Evolutionary conservation across 768 basidiomycete genomes (phyloP), one percentile per base, ranked within the genome.

Genomic region (Boletus sp.): DNA sequence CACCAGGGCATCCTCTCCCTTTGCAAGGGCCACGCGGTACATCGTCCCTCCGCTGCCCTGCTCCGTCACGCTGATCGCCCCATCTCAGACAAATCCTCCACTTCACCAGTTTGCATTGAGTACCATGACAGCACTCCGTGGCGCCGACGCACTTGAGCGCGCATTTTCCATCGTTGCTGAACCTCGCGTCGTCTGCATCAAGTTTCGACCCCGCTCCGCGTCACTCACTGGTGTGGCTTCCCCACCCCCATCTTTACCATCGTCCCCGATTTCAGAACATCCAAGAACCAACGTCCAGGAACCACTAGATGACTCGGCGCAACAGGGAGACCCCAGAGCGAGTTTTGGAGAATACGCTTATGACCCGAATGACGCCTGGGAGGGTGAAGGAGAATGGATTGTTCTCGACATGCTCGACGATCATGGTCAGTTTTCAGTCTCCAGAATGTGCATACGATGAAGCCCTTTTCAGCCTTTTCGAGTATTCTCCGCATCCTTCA

Each of bases 401-500:
- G 76, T 80, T 9, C 67, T 84, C 18, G 83, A 84, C 64, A 65
- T 84, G 68, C 76, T 78, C 57, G 75, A 75, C 54, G 80, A 81
- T 50, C 67, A 69, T 46, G 80, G 80, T 78, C 52, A 44, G 64
- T 20, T 28, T 54, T 36, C 12, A 20, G 28, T 52, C 28, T 33
- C 5, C 1, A 2, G 5, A 7, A n/a, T 5, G 18, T 12, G 8
- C 18, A 29, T n/a, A 37, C 32, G 40, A 47, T 56, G 20, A 54
- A 12, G n/a, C 15, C 18, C 14, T 47, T 20, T 46, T 11, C 58
- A 84, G 81, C 81, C 5, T 80, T 75, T 65, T 71, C 73, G 41
- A 80, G 76, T 39, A 73, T 83, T n/a, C 72, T 82, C 3, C 80
- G 80, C 18, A 75, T 83, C 36, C 74, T 83, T 15, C 83, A 84